Percentiles rank a stretch among this genome's conserved stretches.
phyloP scores from a whole-genome alignment of 2,329 filamentous ascomycete genomes.

The Fusarium begoniae region DNA sequence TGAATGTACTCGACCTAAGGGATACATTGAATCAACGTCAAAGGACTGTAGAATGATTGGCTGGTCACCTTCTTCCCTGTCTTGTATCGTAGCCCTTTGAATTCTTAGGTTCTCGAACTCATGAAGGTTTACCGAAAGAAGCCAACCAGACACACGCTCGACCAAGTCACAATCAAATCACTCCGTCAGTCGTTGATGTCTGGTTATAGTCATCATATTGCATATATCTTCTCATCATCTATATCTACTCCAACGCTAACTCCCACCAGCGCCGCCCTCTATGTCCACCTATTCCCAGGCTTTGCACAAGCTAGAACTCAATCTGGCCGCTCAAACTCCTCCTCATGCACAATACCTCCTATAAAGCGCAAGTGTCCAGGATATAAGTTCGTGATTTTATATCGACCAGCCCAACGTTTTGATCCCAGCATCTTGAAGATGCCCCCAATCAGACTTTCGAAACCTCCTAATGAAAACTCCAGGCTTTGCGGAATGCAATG shows the following conservation, averaged over 20 bases:
- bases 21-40: background rate
- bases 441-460: slow-evolving; percentile 29
- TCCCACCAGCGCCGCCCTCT: slow-evolving; percentile 1
- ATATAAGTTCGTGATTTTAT: slow-evolving; percentile 29
- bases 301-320: background rate
- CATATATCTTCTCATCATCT: slow-evolving; percentile 5
- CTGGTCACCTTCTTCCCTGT: background rate
- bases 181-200: background rate
- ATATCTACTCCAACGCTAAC: slow-evolving; percentile 15
- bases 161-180: background rate
- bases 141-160: background rate
- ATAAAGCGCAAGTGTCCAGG: slow-evolving; percentile 4
- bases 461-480: slow-evolving; percentile 37
- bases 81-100: too few relatives aligned
- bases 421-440: slow-evolving; percentile 34
- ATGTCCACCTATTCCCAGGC: background rate
- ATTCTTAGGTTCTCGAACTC: background rate
- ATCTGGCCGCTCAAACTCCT: background rate
- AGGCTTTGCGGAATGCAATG: slow-evolving; percentile 42
- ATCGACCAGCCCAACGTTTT: slow-evolving; percentile 35
- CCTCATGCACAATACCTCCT: background rate
- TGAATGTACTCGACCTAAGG: background rate
- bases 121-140: background rate
- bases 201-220: slow-evolving; percentile 1
- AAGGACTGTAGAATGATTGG: background rate